Percentiles rank a stretch among this genome's conserved stretches.
phyloP scores from a whole-genome alignment of 2,329 filamentous ascomycete genomes.

The Fusarium pilosicola region DNA sequence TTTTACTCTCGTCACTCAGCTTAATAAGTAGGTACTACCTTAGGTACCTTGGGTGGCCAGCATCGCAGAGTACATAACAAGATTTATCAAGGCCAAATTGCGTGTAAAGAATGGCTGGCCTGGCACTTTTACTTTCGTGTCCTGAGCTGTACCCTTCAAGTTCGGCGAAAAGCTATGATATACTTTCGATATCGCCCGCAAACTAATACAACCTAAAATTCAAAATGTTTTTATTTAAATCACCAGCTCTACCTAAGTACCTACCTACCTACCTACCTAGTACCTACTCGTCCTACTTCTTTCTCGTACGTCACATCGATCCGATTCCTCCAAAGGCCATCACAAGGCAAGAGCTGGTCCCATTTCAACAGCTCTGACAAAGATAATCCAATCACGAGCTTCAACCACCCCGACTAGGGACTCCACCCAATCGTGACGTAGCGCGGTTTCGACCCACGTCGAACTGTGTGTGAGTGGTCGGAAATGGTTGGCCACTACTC shows the following conservation, averaged over 20 bases:
- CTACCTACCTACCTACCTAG: too few species aligned
- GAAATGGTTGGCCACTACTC: constrained; percentile 3
- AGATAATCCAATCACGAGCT: not conserved
- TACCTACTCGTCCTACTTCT: not conserved
- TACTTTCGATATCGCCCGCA: not conserved
- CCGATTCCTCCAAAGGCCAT: not conserved
- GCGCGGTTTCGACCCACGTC: not conserved
- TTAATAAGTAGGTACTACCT: not conserved
- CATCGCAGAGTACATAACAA: not conserved
- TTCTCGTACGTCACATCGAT: not conserved
- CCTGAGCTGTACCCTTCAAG: not conserved
- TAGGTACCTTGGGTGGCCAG: too few species aligned
- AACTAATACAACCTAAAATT: not conserved
- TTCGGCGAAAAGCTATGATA: not conserved
- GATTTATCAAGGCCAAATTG: not conserved
- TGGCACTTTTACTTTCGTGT: not conserved
- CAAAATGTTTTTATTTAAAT: too few species aligned
- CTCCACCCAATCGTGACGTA: constrained; percentile 17
- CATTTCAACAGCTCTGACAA: not conserved
- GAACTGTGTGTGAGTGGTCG: not conserved
- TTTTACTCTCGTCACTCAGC: too few species aligned
- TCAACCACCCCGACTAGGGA: not conserved
- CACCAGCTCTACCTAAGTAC: not conserved
- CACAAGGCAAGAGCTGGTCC: not conserved
- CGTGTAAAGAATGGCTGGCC: not conserved